phyloP scores from a whole-genome alignment of 305 asterid genomes.

The Fraxinus baroniana region DNA sequence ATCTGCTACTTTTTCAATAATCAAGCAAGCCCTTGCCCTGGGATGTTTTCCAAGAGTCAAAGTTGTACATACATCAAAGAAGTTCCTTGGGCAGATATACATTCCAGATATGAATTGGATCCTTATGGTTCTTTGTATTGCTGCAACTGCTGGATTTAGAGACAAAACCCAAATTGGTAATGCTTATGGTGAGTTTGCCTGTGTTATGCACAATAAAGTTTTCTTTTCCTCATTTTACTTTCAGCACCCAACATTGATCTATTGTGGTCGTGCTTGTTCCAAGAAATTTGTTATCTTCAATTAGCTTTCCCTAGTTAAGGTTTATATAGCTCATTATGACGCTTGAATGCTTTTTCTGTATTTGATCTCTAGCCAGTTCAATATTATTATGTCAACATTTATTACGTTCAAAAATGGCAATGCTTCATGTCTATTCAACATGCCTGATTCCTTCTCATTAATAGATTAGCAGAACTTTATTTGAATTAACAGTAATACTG shows the following conservation, averaged over 20 bases:
- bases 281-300: not conserved
- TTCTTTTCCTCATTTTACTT: not conserved
- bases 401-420: not conserved
- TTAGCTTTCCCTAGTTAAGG: not conserved
- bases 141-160: constrained; percentile 92
- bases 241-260: not conserved
- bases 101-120: constrained; percentile 97
- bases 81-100: constrained; percentile 86
- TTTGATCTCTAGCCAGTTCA: not conserved
- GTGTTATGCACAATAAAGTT: not conserved
- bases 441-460: not conserved
- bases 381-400: not conserved
- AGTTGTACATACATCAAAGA: constrained; percentile 90
- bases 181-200: constrained; percentile 67
- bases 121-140: constrained; percentile 90
- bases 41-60: constrained; percentile 96
- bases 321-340: not conserved
- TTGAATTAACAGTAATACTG: not conserved
- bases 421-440: not conserved
- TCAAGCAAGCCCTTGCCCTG: constrained; percentile 96
- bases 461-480: not conserved
- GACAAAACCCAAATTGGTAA: constrained; percentile 94
- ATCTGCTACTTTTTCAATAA: constrained; percentile 88
- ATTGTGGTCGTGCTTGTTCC: not conserved
- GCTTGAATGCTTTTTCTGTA: not conserved